Base-by-base conservation (phyloP, 768 basidiomycete genomes). In the Boletellus ananiceps region DNA sequence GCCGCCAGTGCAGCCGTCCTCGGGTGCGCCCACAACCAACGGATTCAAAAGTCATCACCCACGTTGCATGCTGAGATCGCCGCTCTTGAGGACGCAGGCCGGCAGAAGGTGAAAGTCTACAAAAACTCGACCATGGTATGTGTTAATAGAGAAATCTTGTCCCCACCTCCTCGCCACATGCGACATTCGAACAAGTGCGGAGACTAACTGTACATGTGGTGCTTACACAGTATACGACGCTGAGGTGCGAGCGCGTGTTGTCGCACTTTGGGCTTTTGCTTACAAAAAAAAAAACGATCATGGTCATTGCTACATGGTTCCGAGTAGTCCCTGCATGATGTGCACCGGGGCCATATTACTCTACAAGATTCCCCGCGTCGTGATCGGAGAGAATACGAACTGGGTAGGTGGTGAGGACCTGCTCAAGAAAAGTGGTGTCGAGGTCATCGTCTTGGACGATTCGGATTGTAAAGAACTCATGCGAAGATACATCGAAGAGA, bases 301-400 rank as follows among this genome's bases (percentile, higher is more conserved):
- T 18, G 23, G 23, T 25, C 23, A 25, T 4, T 7, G 23, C 23
- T 7, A 25, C 23, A 29, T 33, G 29, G 13, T 25, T 27, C 36
- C n/a, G 21, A 34, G 14, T 21, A 79, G 79, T 38, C 84, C 84
- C 2, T 85, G 84, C 57, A 74, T 68, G 45, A 83, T 84, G 84
- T 85, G 84, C 57, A 73, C 77, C 1, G 83, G 82, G 8, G 77
- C 82, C 1, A 78, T 82, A 21, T 50, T 81, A n/a, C 69, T 84
- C 9, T 84, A 82, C 65, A 76, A 77, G 40, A 83, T 86, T 35
- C 79, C 80, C 5, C 74, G 83, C 6, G 77, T 84, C 8, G 82
- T 86, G 11, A 78, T 86, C 40, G 83, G 82, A 15, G 83, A 85
- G 60, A 82, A 83, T 53, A 40, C 52, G 15, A 84, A 72, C 33